These are phyloP conservation scores for Penicillium canariense DNA, from an alignment of 495 filamentous ascomycete species.

Conservation along the genomic window DNA sequence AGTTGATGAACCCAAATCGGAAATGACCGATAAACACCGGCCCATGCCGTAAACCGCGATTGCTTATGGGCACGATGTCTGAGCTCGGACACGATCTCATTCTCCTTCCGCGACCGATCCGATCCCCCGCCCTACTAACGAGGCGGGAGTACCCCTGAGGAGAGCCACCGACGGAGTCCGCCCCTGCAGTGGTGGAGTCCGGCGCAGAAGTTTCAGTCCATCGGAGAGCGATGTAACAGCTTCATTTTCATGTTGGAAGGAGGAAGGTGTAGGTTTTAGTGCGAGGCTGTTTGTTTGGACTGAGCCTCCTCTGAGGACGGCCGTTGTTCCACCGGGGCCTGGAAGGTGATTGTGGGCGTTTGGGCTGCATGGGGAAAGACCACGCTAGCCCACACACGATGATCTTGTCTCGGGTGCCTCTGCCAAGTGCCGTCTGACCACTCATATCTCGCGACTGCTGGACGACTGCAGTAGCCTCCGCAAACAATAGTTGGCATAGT, in stretches of 20 bases:
- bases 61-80: too few relatives aligned
- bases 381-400: slow-evolving; percentile 13
- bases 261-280: too few relatives aligned
- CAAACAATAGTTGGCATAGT: slow-evolving; percentile 20
- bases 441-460: not conserved
- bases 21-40: not conserved
- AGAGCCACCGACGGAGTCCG: not conserved
- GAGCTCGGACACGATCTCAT: not conserved
- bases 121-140: too few relatives aligned
- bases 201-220: not conserved
- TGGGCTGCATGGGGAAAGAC: not conserved
- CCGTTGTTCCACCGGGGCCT: not conserved
- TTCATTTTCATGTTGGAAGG: not conserved
- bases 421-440: not conserved
- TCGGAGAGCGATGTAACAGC: not conserved
- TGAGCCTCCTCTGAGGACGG: not conserved
- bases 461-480: slow-evolving; percentile 14
- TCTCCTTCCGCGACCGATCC: not conserved
- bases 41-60: not conserved
- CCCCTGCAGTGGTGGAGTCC: not conserved
- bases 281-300: not conserved
- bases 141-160: not conserved
- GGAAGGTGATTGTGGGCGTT: not conserved
- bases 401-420: slow-evolving; percentile 11
- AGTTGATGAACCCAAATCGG: slow-evolving; percentile 7